These are phyloP conservation scores for Raphanus sativus DNA, from an alignment of 345 rosid species.

Conservation along the genomic window DNA sequence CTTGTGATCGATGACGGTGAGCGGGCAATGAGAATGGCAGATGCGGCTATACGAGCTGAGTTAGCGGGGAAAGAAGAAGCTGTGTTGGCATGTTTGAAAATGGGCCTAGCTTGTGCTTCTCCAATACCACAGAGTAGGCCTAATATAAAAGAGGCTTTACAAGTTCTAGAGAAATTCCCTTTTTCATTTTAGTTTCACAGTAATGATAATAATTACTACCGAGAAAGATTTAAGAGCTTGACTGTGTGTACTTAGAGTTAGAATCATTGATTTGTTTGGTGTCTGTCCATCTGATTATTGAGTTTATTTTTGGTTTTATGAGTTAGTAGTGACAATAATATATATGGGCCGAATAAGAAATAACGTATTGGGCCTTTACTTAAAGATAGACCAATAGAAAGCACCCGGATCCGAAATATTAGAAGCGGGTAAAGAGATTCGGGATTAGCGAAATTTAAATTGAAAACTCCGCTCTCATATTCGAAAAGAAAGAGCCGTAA, in stretches of 20 bases:
- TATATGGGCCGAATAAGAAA: background rate
- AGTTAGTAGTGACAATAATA: slow-evolving; percentile 9
- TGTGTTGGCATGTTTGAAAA: slow-evolving; percentile 74
- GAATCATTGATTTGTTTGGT: background rate
- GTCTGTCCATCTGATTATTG: slow-evolving; percentile 16
- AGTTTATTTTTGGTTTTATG: background rate
- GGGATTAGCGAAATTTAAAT: slow-evolving; percentile 38
- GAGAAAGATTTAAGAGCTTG: slow-evolving; percentile 15
- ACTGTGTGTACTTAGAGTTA: slow-evolving; percentile 28
- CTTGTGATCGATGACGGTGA: slow-evolving; percentile 59
- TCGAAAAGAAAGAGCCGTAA: slow-evolving; percentile 39
- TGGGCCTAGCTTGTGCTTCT: slow-evolving; percentile 80
- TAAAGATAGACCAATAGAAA: background rate
- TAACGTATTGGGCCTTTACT: background rate
- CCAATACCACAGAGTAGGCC: slow-evolving; percentile 88
- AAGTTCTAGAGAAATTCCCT: slow-evolving; percentile 71
- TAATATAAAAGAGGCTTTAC: slow-evolving; percentile 70
- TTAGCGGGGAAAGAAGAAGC: slow-evolving; percentile 85
- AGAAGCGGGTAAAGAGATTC: background rate
- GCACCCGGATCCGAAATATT: slow-evolving; percentile 13
- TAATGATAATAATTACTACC: slow-evolving; percentile 13
- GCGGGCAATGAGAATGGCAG: slow-evolving; percentile 40
- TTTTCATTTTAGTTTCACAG: slow-evolving; percentile 22
- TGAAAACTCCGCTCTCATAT: slow-evolving; percentile 33
- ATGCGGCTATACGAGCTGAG: slow-evolving; percentile 60